Base-by-base conservation (phyloP, 495 filamentous ascomycete genomes). In the Neurospora discreta region DNA sequence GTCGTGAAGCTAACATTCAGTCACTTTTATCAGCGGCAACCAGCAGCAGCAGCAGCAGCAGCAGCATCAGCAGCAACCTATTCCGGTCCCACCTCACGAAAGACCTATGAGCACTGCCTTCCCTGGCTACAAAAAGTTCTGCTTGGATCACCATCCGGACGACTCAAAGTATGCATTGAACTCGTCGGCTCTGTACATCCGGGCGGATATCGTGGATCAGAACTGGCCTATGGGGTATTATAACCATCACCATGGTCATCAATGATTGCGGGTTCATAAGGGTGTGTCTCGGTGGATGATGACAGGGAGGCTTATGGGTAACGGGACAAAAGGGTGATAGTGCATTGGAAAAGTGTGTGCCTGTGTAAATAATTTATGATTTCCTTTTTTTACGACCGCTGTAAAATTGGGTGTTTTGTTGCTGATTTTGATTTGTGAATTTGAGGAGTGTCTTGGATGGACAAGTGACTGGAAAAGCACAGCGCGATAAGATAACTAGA, bases 181-280 rank as follows among this genome's bases (percentile, higher is more conserved):
- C 15, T 40, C 60, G 1, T 68, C 73, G 23, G 71, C 73, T 3
- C 7, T 73, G 52, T 73, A 75, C 16, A 70, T 75, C 4, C 71
- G 73, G 0, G 42, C n/a, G 42, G 73, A 75, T 26, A 68, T 74
- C 5, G 75, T 58, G 39, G 71, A 73, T 0, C 52, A 65, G 26
- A 65, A 65, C 9, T 65, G 52, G 52, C 52, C 52, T 36, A 65
- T 65, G 3, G 52, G 52, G 52, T 65, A 65, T 33, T 65, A 65
- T 18, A 33, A 36, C 23, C 52, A 65, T 15, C 44, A 65, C 23
- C 52, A 60, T 15, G 11, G 16, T 30, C 52, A 33, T 15, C 52
- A 36, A 3, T 7, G 33, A 30, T 33, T 8, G 13, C 2, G 9
- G 5, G 46, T 16, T 13, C 1, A 52, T 23, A 46, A 52, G 5